Evolutionary conservation across 208 protist genomes (phyloP).

Genomic region (Trichomonas vaginalis): DNA sequence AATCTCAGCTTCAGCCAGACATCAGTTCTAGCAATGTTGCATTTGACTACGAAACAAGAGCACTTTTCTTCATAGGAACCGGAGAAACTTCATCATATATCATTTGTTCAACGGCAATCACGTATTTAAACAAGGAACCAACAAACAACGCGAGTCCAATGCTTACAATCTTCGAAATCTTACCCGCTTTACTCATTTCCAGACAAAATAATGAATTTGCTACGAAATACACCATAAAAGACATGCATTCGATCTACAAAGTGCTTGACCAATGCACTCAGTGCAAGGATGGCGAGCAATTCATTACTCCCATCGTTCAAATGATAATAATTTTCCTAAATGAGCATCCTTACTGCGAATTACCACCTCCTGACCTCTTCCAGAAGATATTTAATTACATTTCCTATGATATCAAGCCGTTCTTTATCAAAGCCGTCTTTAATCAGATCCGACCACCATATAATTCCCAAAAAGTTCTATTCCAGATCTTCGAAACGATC

Average conservation of each 20-base stretch:
- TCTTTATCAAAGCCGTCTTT: neutral
- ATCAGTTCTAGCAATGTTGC: neutral
- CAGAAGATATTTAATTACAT: neutral
- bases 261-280: neutral
- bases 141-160: neutral
- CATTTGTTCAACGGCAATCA: neutral
- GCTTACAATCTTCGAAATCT: neutral
- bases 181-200: neutral
- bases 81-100: neutral
- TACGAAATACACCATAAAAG: neutral
- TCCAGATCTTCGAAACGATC: neutral
- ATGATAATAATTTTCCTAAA: neutral
- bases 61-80: neutral
- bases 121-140: neutral
- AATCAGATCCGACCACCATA: neutral
- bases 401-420: neutral
- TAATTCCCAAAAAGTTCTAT: neutral
- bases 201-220: neutral
- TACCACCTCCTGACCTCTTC: neutral
- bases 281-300: neutral
- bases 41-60: neutral
- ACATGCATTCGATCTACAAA: neutral
- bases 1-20: neutral
- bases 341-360: neutral
- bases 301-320: neutral